Evolutionary conservation across 805 yeast genomes (phyloP), one percentile per base, ranked within the genome.

Genomic region (Starmerella asiatica): DNA sequence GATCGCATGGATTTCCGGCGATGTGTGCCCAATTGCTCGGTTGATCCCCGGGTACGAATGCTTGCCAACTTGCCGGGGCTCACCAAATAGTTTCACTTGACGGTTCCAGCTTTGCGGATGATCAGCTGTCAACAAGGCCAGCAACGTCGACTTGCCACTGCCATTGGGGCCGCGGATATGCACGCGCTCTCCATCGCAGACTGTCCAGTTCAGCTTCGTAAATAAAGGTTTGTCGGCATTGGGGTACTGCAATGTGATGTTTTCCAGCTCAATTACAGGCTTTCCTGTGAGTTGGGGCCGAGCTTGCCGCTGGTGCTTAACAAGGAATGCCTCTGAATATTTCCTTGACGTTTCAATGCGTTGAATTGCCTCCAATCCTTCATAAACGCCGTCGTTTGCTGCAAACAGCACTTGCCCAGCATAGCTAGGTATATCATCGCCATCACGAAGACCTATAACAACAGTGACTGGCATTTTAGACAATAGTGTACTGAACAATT

Each of bases 71-170:
- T 68, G 69, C 30, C 96, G 69, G 7, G 75, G 70, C 24, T 68
- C 67, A 0, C 85, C 84, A 49, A 79, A 68, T 34, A 84, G 63
- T 6, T 63, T 59, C 18, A 91, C 68, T 18, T 69, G 72, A 4
- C 73, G 68, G 49, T 74, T 77, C 97, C 97, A 88, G 2, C 95
- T 77, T 59, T 88, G 95, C 1, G 98, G 98, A 56, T 88, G 98
- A 52, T 88, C 98, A 3, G 94, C 85, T 0, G 94, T 85, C 21
- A 88, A 66, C 34, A 91, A 57, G 2, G 96, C 74, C 14, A 91
- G 59, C 19, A 88, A 60, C 0, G 98, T 91, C 1, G 95, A 81
- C 57, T 88, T 88, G 0, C 98, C 98, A 0, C 93, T 70, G 1
- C 98, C 98, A 49, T 91, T 88, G 42, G 75, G 72, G 2, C 98